Evolutionary conservation across 257 asterid genomes (phyloP).

Genomic region (Solanum habrochaites): DNA sequence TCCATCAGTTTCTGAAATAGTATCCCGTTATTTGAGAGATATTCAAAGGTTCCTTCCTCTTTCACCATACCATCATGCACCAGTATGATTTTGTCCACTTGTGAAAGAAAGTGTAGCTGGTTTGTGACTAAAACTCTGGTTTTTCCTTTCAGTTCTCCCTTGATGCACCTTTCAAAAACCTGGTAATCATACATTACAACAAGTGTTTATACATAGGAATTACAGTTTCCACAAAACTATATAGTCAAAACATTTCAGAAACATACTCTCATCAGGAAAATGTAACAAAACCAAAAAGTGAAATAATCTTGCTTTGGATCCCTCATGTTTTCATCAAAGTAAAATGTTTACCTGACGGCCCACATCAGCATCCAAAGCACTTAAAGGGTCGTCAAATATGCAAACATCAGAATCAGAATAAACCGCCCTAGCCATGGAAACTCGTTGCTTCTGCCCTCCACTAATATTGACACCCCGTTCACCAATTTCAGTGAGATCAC

Average conservation of each 20-base stretch:
- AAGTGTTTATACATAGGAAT: not conserved
- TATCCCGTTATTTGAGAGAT: constrained; percentile 69
- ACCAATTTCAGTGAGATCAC: constrained; percentile 97
- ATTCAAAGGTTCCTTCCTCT: constrained; percentile 97
- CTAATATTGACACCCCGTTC: constrained; percentile 99
- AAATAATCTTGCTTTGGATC: not conserved
- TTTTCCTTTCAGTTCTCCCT: constrained; percentile 74
- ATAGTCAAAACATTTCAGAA: not conserved
- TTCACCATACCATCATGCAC: constrained; percentile 90
- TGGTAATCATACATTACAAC: constrained; percentile 10
- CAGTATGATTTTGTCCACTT: constrained; percentile 85
- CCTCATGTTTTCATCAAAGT: not conserved
- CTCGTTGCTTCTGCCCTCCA: constrained; percentile 99
- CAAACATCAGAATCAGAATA: constrained; percentile 89
- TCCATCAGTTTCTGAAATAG: constrained; percentile 88
- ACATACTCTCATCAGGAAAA: not conserved
- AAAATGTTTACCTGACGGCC: constrained; percentile 70
- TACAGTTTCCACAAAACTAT: not conserved
- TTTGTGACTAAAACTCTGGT: constrained; percentile 94
- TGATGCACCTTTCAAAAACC: constrained; percentile 90
- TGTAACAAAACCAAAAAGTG: not conserved
- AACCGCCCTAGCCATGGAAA: constrained; percentile 97
- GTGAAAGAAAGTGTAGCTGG: constrained; percentile 91
- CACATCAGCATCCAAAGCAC: constrained; percentile 98
- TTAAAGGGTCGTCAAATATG: constrained; percentile 91